Base-by-base conservation (phyloP, 495 filamentous ascomycete species). In the Penicillium fimorum region DNA sequence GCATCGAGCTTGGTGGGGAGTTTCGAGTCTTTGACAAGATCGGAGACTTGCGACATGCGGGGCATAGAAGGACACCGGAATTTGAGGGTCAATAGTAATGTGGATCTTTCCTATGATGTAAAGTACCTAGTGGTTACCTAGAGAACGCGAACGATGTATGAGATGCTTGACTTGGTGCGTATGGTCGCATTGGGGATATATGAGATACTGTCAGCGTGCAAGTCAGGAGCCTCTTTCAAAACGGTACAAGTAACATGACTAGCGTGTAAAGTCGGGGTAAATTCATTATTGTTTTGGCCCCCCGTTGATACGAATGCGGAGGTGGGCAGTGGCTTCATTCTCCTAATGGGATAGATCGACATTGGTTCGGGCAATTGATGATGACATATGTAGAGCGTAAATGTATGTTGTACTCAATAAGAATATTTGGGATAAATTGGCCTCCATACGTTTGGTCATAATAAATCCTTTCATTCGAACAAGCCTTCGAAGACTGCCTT, bases 401-500 rank as follows among this genome's bases (percentile, higher is more conserved):
- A 13, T 57, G 25, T 38, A 38, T 38, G 7, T 37, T 38, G 15
- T 38, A 3, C 15, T 38, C 2, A 2, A 7, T 32, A 51, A 51
- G 35, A 9, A 58, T 48, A 49, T 13, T 24, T 32, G 11, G 13
- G 30, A 41, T 37, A 29, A 2, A 43, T 35, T 18, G 25, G 7
- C 17, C 25, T 10, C 22, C 30, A 15, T 38, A n/a, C 17, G 12
- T 18, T 38, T 20, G 20, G 10, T 15, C 17, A 12, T 32, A 32
- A 18, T 47, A 17, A 32, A 9, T 53, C 54, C n/a, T 45, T 15
- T 10, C 24, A 47, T 15, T 58, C 47, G 41, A 73, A 60, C 7
- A 76, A 44, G 8, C 45, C 57, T 30, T 67, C 60, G 2, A 75
- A 53, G n/a, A 58, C 44, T 17, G 51, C 27, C 30, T 62, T 68